These are phyloP conservation scores for Rhizophagus prolifer DNA, from an alignment of 192 early-diverging fungal species.

Conservation along the genomic window DNA sequence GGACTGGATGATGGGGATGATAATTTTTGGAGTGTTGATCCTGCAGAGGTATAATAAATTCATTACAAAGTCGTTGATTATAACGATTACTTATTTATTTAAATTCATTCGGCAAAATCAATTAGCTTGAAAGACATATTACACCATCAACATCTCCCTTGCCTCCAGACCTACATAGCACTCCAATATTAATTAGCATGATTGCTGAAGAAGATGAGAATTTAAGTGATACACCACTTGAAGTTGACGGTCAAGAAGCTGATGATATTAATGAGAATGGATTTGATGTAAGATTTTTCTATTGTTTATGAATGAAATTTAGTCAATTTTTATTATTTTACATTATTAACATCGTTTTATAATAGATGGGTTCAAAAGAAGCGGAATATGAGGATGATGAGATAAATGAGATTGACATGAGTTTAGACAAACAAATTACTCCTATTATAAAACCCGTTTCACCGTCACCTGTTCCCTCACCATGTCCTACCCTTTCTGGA, in stretches of 20 bases:
- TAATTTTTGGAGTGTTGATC: slow-evolving; percentile 28
- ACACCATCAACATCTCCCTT: slow-evolving; percentile 24
- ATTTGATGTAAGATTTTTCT: slow-evolving; percentile 18
- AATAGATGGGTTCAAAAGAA: slow-evolving; percentile 9
- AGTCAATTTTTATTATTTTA: not conserved
- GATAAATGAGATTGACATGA: slow-evolving; percentile 18
- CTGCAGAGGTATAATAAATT: slow-evolving; percentile 21
- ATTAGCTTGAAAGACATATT: slow-evolving; percentile 18
- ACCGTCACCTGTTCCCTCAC: slow-evolving; percentile 22
- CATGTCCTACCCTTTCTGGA: not conserved
- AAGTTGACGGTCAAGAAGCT: slow-evolving; percentile 24
- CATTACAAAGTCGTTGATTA: not conserved
- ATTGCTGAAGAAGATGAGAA: slow-evolving; percentile 25
- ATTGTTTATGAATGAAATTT: not conserved
- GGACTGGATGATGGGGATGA: slow-evolving; percentile 18
- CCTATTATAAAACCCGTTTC: slow-evolving; percentile 24
- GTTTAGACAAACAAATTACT: slow-evolving; percentile 19
- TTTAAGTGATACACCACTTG: slow-evolving; percentile 23
- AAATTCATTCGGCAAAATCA: not conserved
- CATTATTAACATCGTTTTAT: not conserved
- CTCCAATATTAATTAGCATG: not conserved
- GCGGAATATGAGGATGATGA: not conserved
- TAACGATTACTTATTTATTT: slow-evolving; percentile 1
- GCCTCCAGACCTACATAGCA: slow-evolving; percentile 10
- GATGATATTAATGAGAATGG: slow-evolving; percentile 14